Evolutionary conservation across 768 basidiomycete species (phyloP).

Genomic region (Calocybe indica): DNA sequence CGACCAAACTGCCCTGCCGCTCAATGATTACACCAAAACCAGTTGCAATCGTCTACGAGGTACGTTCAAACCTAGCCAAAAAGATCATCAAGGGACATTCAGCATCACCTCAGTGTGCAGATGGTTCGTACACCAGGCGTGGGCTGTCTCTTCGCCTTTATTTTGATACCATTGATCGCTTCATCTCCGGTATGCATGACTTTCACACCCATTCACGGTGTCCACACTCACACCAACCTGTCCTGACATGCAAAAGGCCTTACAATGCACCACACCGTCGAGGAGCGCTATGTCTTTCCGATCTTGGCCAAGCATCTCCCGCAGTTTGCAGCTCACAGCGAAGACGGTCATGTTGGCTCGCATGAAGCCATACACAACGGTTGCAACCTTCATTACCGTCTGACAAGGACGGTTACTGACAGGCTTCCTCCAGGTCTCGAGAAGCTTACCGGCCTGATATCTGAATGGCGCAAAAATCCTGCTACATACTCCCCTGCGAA

Average conservation of each 20-base stretch:
- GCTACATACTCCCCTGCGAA: slow-evolving; percentile 43
- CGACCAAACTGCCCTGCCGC: neutral
- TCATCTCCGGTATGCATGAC: slow-evolving; percentile 34
- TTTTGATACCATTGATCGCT: slow-evolving; percentile 29
- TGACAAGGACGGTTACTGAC: neutral
- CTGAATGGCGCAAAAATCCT: slow-evolving; percentile 36
- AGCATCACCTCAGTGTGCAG: slow-evolving; percentile 21
- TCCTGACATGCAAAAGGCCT: slow-evolving; percentile 28
- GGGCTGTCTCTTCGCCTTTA: slow-evolving; percentile 38
- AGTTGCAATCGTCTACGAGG: slow-evolving; percentile 4
- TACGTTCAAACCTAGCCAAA: neutral
- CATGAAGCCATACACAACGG: slow-evolving; percentile 52
- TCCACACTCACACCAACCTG: neutral
- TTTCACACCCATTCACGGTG: neutral
- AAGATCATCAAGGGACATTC: neutral
- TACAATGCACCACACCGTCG: slow-evolving; percentile 50
- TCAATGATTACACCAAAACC: neutral
- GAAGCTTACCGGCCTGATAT: slow-evolving; percentile 29
- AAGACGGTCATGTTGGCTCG: slow-evolving; percentile 40
- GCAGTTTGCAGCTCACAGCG: slow-evolving; percentile 32
- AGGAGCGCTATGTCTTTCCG: slow-evolving; percentile 48
- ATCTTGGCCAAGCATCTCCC: slow-evolving; percentile 43
- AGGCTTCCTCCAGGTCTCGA: slow-evolving; percentile 32
- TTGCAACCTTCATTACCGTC: slow-evolving; percentile 8
- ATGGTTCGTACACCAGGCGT: slow-evolving; percentile 42